phyloP scores from a whole-genome alignment of 2,329 filamentous ascomycete genomes.

The Sarocladiaceae sp. region DNA sequence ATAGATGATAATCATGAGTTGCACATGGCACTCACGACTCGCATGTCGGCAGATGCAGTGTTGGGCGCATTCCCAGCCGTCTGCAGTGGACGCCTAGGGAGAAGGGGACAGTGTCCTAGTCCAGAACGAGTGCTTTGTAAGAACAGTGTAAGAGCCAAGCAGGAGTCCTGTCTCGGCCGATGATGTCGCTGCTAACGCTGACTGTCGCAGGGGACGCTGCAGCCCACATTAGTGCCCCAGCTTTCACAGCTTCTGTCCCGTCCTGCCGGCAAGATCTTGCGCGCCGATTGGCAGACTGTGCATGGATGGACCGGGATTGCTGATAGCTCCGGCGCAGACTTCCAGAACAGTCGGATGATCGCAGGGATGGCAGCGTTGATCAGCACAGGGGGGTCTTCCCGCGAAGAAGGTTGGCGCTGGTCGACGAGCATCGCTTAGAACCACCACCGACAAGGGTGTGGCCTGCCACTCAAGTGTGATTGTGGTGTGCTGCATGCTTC shows the following conservation, averaged over 20 bases:
- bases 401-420: not conserved
- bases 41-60: not conserved
- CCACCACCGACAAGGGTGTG: not conserved
- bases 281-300: slow-evolving; percentile 5
- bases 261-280: slow-evolving; percentile 9
- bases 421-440: slow-evolving; percentile 5
- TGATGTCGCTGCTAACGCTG: slow-evolving; percentile 1
- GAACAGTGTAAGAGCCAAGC: slow-evolving; percentile 9
- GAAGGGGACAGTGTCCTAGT: not conserved
- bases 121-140: slow-evolving; percentile 7
- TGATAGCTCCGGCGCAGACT: slow-evolving; percentile 10
- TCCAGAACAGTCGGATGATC: slow-evolving; percentile 10
- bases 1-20: too few relatives aligned
- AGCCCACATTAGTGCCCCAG: not conserved
- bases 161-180: slow-evolving; percentile 8
- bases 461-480: not conserved
- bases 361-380: slow-evolving; percentile 6
- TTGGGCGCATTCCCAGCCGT: not conserved
- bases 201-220: not conserved
- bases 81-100: not conserved
- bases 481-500: not conserved
- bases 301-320: not conserved
- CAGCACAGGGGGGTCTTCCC: slow-evolving; percentile 9
- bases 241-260: slow-evolving; percentile 5
- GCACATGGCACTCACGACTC: too few relatives aligned